Evolutionary conservation across 2,329 filamentous ascomycete genomes (phyloP).

Genomic region (Fusarium sp.): DNA sequence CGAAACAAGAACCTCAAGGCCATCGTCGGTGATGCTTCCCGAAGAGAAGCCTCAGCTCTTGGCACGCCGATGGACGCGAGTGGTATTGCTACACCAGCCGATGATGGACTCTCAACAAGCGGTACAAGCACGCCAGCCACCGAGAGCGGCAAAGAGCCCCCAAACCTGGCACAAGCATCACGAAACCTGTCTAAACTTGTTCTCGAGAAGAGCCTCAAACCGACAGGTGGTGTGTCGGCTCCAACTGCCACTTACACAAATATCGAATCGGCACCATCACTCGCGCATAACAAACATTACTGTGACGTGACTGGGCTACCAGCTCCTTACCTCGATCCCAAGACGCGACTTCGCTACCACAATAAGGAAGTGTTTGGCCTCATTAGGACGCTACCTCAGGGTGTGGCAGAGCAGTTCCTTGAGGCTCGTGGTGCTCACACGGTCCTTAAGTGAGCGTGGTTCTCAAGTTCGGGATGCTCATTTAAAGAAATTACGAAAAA

Average conservation of each 20-base stretch:
- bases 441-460: conserved; percentile 75
- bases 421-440: conserved; percentile 92
- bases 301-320: conserved; percentile 95
- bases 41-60: conserved; percentile 87
- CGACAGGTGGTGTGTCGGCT: conserved; percentile 51
- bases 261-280: conserved; percentile 90
- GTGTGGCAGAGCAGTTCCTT: conserved; percentile 85
- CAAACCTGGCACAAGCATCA: conserved; percentile 88
- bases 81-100: conserved; percentile 73
- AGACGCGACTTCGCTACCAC: conserved; percentile 91
- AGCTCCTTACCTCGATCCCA: conserved; percentile 93
- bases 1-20: conserved; percentile 99
- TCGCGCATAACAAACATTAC: conserved; percentile 86
- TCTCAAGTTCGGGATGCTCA: not conserved
- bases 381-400: conserved; percentile 81
- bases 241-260: conserved; percentile 91
- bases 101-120: conserved; percentile 64
- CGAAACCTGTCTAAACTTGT: conserved; percentile 87
- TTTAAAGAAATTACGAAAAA: conserved; percentile 2
- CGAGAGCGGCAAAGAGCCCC: conserved; percentile 53
- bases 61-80: conserved; percentile 80
- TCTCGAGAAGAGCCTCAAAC: conserved; percentile 77
- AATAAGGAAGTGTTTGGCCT: conserved; percentile 90
- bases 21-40: conserved; percentile 86
- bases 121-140: conserved; percentile 65